phyloP scores from a whole-genome alignment of 768 basidiomycete genomes.

The Phaffia tasmanica region DNA sequence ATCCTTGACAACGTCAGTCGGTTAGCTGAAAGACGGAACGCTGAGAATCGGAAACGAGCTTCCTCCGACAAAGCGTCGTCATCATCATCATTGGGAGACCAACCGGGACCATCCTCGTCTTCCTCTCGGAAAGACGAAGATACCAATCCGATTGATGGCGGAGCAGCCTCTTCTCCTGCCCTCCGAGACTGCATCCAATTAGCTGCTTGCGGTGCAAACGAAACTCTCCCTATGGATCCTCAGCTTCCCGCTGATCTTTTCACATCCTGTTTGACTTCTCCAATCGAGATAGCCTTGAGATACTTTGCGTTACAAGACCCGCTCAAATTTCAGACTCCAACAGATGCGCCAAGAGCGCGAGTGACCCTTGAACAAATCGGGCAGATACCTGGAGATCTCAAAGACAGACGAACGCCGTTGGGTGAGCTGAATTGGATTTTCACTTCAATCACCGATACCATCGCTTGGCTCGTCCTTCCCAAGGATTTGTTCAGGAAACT shows the following conservation, averaged over 20 bases:
- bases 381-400: conserved; percentile 91
- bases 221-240: conserved; percentile 84
- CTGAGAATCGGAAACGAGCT: conserved; percentile 34
- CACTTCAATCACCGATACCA: conserved; percentile 96
- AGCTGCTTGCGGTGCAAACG: conserved; percentile 82
- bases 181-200: conserved; percentile 70
- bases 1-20: conserved; percentile 77
- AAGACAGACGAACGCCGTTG: conserved; percentile 87
- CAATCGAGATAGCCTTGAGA: conserved; percentile 92
- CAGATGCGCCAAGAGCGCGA: conserved; percentile 13
- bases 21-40: conserved; percentile 38
- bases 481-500: conserved; percentile 84
- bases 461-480: conserved; percentile 96
- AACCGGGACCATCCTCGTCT: background rate
- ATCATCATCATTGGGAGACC: conserved; percentile 2
- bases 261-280: conserved; percentile 92
- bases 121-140: background rate
- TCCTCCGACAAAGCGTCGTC: conserved; percentile 6
- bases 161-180: conserved; percentile 9
- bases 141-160: background rate
- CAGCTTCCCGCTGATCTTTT: conserved; percentile 96
- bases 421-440: conserved; percentile 99
- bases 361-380: conserved; percentile 71
- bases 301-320: conserved; percentile 82
- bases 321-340: conserved; percentile 25